Conservation (phyloP, 2,329 filamentous ascomycete species). For the Penicillium capsulatum region DNA sequence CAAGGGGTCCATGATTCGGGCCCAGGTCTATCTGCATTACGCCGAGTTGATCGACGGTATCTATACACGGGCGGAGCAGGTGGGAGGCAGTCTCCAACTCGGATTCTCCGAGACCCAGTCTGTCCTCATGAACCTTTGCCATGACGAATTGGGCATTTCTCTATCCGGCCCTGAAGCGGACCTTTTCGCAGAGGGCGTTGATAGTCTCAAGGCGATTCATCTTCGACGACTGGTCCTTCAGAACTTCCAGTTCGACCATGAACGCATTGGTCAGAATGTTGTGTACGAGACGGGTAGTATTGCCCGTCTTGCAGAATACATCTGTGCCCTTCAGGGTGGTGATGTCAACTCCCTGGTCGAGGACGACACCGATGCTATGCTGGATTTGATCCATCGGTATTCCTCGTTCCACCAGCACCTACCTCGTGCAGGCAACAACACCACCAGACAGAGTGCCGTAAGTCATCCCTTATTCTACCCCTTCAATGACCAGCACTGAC, state of each 20-base stretch:
- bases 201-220: constrained; percentile 48
- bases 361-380: constrained; percentile 35
- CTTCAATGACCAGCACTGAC: background rate
- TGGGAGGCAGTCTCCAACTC: constrained; percentile 29
- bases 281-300: constrained; percentile 44
- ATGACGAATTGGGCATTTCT: constrained; percentile 31
- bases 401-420: constrained; percentile 38
- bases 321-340: constrained; percentile 30
- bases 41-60: constrained; percentile 40
- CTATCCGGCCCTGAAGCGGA: constrained; percentile 33
- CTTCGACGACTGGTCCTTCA: constrained; percentile 41
- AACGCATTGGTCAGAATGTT: constrained; percentile 33
- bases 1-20: constrained; percentile 53
- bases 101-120: constrained; percentile 30
- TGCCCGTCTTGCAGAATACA: constrained; percentile 33
- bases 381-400: constrained; percentile 46
- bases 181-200: constrained; percentile 46
- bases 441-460: constrained; percentile 21
- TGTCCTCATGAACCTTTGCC: constrained; percentile 30
- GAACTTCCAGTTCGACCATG: constrained; percentile 35
- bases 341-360: constrained; percentile 6
- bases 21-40: constrained; percentile 47
- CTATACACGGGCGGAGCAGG: constrained; percentile 21
- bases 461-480: constrained; percentile 1
- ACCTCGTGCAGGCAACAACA: constrained; percentile 22